Base-by-base conservation (phyloP, 2,329 filamentous ascomycete species). In the Coleophoma cylindrospora region DNA sequence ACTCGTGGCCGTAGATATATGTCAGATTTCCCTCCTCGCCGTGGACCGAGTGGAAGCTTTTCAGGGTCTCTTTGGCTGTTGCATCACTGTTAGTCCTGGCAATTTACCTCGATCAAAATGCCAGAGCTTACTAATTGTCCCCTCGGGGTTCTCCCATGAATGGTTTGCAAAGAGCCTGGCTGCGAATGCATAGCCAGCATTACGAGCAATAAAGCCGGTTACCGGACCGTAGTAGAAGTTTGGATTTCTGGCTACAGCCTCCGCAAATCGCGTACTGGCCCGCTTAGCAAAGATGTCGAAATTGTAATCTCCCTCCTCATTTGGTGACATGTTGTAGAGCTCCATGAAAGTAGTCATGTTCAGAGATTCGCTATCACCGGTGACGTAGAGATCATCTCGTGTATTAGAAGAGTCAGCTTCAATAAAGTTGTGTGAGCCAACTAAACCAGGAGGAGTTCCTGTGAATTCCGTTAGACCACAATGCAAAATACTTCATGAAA, bases 141-240 rank as follows among this genome's bases (percentile, higher is more conserved):
- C 64, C 17, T 60, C 59, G 1, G 61, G 62, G 40, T 61, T 51
- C 37, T 62, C 59, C 1, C 51, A 55, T 3, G 63, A 63, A n/a
- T 63, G 56, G 46, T 67, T 67, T 13, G 53, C 55, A 50, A 67
- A 63, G 48, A 65, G 59, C 11, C 59, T 54, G 48, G 58, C 60
- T 37, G 61, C 50, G 46, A 68, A 66, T 6, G 56, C 56, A 47
- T 60, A 64, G 11, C 53, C 64, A 13, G 61, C 63, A 27, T 55
- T 58, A 10, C 47, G 51, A 34, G 63, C 63, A 13, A 61, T 22
- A 15, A 76, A 65, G 13, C 77, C 76, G 2, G 73, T 75, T 48
- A 74, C 71, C 1, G 76, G 77, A 0, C 74, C 75, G 43, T 74
- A 77, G 62, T 74, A 80, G 59, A 78, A 78, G 43, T 74, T 65